A percentile compares a stretch with the other conserved stretches of the same genome.
Conservation (phyloP, 2,329 filamentous ascomycete genomes). For the Aspergillus persii region DNA sequence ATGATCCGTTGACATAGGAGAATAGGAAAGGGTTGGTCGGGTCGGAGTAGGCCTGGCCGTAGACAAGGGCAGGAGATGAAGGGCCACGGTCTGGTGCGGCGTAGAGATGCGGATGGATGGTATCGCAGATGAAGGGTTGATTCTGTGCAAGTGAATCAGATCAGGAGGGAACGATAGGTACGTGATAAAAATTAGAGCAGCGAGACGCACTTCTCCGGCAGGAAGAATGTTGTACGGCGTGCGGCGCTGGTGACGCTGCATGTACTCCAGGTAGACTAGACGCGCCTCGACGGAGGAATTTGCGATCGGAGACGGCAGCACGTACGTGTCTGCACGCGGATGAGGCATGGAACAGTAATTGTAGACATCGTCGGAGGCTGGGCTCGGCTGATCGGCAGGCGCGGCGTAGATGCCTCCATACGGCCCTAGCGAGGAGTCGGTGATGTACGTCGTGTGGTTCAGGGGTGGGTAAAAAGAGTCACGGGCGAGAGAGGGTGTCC, state of each 20-base stretch:
- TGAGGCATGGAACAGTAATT: conserved; percentile 44
- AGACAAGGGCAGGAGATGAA: conserved; percentile 29
- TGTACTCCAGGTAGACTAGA: conserved; percentile 39
- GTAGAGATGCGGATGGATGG: conserved; percentile 38
- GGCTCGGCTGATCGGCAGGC: conserved; percentile 16
- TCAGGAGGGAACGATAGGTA: neutral
- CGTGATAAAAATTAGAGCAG: neutral
- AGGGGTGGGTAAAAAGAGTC: conserved; percentile 38
- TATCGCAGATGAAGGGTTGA: conserved; percentile 38
- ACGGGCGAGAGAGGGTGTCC: conserved; percentile 8
- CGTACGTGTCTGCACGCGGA: conserved; percentile 33
- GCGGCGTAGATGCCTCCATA: conserved; percentile 39
- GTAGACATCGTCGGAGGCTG: conserved; percentile 30
- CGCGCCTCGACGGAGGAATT: conserved; percentile 27
- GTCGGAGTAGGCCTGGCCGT: conserved; percentile 38
- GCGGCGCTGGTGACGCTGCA: conserved; percentile 40
- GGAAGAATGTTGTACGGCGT: conserved; percentile 42
- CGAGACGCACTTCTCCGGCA: conserved; percentile 32
- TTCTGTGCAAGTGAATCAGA: conserved; percentile 23
- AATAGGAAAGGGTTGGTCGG: conserved; percentile 34
- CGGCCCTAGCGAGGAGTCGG: conserved; percentile 33
- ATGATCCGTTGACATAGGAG: conserved; percentile 33
- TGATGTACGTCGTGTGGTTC: conserved; percentile 39
- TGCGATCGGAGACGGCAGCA: conserved; percentile 27
- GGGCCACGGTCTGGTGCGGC: conserved; percentile 21